phyloP scores from a whole-genome alignment of 768 basidiomycete genomes.

The Lactarius hatsudake region DNA sequence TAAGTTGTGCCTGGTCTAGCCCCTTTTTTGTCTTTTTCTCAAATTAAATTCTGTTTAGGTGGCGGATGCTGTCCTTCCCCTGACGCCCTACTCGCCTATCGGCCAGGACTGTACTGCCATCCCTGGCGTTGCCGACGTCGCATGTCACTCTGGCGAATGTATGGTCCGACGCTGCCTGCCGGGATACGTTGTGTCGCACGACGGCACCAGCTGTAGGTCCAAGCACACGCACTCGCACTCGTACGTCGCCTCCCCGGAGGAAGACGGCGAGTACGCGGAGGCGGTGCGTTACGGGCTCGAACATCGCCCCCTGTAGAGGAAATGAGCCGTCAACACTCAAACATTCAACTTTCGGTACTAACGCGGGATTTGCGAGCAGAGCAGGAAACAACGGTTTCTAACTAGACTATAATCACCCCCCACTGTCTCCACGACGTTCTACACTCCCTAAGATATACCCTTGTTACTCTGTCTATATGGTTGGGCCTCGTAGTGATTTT shows the following conservation, averaged over 20 bases:
- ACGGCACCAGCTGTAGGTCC: constrained; percentile 27
- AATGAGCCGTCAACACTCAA: not conserved
- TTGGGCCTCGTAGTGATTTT: not conserved
- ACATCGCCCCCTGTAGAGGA: constrained; percentile 26
- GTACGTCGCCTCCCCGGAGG: not conserved
- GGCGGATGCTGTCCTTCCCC: constrained; percentile 46
- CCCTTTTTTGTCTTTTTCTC: too few relatives aligned
- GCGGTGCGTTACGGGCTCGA: constrained; percentile 30
- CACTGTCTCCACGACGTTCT: not conserved
- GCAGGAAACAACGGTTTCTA: not conserved
- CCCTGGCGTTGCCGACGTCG: constrained; percentile 47
- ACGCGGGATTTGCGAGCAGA: not conserved
- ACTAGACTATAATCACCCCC: not conserved
- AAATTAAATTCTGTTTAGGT: constrained; percentile 25
- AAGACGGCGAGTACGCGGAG: constrained; percentile 7
- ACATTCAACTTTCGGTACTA: not conserved
- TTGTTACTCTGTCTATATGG: not conserved
- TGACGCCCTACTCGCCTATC: constrained; percentile 32
- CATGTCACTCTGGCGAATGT: constrained; percentile 46
- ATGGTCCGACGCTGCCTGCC: constrained; percentile 44
- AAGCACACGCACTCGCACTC: not conserved
- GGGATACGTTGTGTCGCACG: constrained; percentile 36
- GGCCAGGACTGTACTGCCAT: constrained; percentile 53
- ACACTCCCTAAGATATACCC: not conserved
- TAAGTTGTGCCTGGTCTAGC: constrained; percentile 31